Evolutionary conservation across 805 yeast genomes (phyloP), one percentile per base, ranked within the genome.

Genomic region (Wickerhamiella siamensis): DNA sequence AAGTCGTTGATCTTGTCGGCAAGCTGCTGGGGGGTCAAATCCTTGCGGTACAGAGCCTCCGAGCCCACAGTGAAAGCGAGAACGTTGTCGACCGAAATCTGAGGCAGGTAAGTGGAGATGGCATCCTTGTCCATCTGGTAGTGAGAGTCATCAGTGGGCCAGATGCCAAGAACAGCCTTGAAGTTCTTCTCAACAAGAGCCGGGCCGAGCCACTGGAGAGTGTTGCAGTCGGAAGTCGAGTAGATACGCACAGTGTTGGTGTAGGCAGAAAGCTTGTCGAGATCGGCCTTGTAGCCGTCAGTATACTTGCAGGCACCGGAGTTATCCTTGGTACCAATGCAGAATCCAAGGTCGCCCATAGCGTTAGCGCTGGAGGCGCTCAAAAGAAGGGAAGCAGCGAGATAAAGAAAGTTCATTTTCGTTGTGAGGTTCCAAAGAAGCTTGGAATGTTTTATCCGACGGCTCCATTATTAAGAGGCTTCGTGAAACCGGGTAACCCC

Each of bases 191-290:
- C 65, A 57, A 79, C 87, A 42, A 83, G 84, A 47, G 83, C 95
- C 37, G 95, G 95, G 43, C 86, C 94, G 50, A 88, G 67, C 56
- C 69, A 69, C 65, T 79, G 74, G 57, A 88, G 70, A 45, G 95
- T 82, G 72, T 86, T 78, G 71, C 96, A 88, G 63, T 83, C 93
- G n/a, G 93, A 78, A 38, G 81, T 86, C 24, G 96, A 91, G 60
- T 84, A 88, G 31, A 88, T 81, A 64, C 87, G 83, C 53, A 88
- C 74, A 39, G 72, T 71, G 47, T 66, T 64, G 33, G 91, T 64
- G 66, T 81, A 74, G 37, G 66, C 52, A 40, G 73, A 64, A 51
- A 88, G 64, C 31, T 66, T 60, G 19, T 67, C 66, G 51, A 88
- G 70, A 59, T 87, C 96, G 38, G 63, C 51, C 53, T 69, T 70